phyloP scores from a whole-genome alignment of 495 filamentous ascomycete genomes.

The Penicillium soppii region DNA sequence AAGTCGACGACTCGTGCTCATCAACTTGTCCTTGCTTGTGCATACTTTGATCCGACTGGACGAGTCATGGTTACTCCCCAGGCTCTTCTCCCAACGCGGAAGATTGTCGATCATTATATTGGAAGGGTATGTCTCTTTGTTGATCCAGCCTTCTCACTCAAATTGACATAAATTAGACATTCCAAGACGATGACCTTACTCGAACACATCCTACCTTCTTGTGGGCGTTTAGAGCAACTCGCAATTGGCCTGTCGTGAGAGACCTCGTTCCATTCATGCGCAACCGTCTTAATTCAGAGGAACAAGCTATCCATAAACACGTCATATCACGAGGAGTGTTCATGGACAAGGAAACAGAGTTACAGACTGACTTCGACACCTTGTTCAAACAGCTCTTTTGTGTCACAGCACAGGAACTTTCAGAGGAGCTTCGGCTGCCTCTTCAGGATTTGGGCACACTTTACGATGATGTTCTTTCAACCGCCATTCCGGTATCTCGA shows the following conservation, averaged over 20 bases:
- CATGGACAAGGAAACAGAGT: conserved; percentile 39
- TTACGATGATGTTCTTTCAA: conserved; percentile 75
- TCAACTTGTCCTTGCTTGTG: conserved; percentile 74
- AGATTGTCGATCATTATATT: conserved; percentile 76
- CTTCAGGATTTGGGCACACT: conserved; percentile 68
- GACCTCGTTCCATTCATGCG: conserved; percentile 70
- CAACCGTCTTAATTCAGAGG: conserved; percentile 50
- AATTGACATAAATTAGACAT: conserved; percentile 43
- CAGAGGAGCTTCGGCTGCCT: conserved; percentile 59
- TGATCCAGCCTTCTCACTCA: background rate
- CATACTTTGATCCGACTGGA: conserved; percentile 72
- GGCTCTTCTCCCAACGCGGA: conserved; percentile 74
- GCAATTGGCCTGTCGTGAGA: conserved; percentile 68
- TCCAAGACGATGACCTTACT: conserved; percentile 70
- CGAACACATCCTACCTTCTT: conserved; percentile 78
- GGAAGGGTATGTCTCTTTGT: conserved; percentile 51
- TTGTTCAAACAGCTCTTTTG: conserved; percentile 89
- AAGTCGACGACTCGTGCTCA: conserved; percentile 65
- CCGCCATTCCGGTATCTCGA: conserved; percentile 47
- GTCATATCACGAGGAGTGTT: conserved; percentile 37
- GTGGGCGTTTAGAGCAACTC: conserved; percentile 80
- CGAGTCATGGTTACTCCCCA: conserved; percentile 76
- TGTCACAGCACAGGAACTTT: conserved; percentile 71
- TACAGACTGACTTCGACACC: conserved; percentile 62
- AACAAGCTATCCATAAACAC: conserved; percentile 32